Evolutionary conservation across 768 basidiomycete genomes (phyloP), one percentile per base, ranked within the genome.

Genomic region (Paxillus rubicundulus): DNA sequence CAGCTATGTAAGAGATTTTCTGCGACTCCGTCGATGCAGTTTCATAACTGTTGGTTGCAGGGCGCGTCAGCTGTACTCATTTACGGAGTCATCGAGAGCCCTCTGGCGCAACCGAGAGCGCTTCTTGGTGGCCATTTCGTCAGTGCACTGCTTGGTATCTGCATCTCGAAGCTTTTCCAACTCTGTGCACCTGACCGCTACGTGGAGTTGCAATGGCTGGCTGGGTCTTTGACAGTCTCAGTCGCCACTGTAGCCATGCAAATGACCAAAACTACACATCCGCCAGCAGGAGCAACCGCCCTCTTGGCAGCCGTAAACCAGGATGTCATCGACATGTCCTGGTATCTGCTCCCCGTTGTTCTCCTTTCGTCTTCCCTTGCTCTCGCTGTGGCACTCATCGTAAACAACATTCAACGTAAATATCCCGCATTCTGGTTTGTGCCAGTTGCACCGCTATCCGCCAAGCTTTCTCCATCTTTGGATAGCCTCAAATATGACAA

Each of bases 211-310:
- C 54, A 70, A 41, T 84, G 80, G 81, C 66, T 51, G n/a, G 61
- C 55, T 24, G 61, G 42, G 5, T 63, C 54, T 16, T 52, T 83
- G 12, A 71, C 78, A 0, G 75, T 74, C 47, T 75, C 76, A 1
- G 56, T 67, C 14, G 49, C 75, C 20, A 61, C 79, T 34, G 75
- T 79, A 16, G 59, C 70, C 20, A 81, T 82, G 82, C 78, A 81
- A 56, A 67, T 82, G 45, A 79, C 79, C 9, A 62, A 62, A 9
- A 82, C 77, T 6, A 74, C 73, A 9, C 81, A 82, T 59, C 82
- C 81, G 3, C 81, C 82, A 18, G 80, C 79, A 46, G 82, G 81
- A 51, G 81, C 79, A n/a, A 81, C 80, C 1, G 79, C 81, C 18
- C 68, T 82, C 32, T 67, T 82, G 9, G 74, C 79, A 17, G 72